Percentiles rank a stretch among this genome's conserved stretches.
Conservation (phyloP, 164 flowering plant species). For the Protea cynaroides region DNA sequence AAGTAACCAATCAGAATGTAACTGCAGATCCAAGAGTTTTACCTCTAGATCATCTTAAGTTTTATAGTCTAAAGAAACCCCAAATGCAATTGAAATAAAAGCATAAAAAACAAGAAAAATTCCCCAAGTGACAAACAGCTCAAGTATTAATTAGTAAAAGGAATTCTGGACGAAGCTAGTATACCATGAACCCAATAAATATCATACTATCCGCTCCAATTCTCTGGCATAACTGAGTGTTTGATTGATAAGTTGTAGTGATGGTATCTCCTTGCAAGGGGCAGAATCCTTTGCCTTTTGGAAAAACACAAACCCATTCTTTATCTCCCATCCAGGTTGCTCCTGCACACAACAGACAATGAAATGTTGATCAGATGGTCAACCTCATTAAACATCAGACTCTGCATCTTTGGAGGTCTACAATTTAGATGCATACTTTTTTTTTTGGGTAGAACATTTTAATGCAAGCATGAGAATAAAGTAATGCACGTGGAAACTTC, state of each 20-base stretch:
- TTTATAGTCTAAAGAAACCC: too few species aligned
- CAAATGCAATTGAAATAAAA: not conserved
- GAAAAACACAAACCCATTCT: slow-evolving; percentile 58
- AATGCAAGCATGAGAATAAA: too few species aligned
- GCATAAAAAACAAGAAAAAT: not conserved
- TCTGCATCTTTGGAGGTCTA: too few species aligned
- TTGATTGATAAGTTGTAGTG: slow-evolving; percentile 91
- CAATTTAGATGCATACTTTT: too few species aligned
- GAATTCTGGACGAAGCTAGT: not conserved
- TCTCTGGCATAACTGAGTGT: slow-evolving; percentile 94
- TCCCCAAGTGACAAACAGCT: not conserved
- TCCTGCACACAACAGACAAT: slow-evolving; percentile 39
- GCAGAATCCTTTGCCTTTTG: slow-evolving; percentile 82
- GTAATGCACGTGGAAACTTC: too few species aligned
- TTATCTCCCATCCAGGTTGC: slow-evolving; percentile 88
- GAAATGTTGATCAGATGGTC: too few species aligned
- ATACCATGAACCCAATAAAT: not conserved
- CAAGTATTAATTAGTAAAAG: not conserved
- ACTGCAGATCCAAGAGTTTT: too few species aligned
- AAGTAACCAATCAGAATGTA: too few species aligned
- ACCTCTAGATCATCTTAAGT: too few species aligned
- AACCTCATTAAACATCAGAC: too few species aligned
- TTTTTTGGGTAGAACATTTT: too few species aligned
- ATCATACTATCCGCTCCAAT: slow-evolving; percentile 84
- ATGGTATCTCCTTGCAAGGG: slow-evolving; percentile 88